phyloP scores from a whole-genome alignment of 352 stramenopile genomes.

The Globisporangium megalacanthum region DNA sequence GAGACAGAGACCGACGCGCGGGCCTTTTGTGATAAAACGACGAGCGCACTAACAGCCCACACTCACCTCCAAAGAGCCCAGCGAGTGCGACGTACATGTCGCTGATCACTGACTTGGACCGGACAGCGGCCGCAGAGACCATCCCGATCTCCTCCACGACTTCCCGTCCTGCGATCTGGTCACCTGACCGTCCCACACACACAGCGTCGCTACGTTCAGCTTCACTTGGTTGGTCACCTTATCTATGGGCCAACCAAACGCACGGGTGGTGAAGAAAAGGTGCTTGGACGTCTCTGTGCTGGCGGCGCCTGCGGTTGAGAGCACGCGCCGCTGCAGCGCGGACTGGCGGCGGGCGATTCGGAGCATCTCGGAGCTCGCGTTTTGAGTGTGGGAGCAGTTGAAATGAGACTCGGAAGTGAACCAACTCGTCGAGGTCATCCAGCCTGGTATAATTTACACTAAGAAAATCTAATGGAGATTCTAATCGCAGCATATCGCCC shows the following conservation, averaged over 20 bases:
- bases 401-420: not conserved
- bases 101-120: conserved; percentile 77
- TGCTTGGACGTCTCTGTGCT: conserved; percentile 10
- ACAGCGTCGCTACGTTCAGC: not conserved
- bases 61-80: conserved; percentile 55
- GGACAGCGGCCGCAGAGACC: conserved; percentile 67
- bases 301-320: conserved; percentile 1
- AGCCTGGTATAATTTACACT: not conserved
- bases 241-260: conserved; percentile 1
- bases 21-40: no score
- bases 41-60: not conserved
- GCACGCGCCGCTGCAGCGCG: conserved; percentile 3
- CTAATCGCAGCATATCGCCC: not conserved
- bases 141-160: conserved; percentile 71
- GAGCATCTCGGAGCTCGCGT: conserved; percentile 6
- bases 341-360: conserved; percentile 4
- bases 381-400: not conserved
- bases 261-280: conserved; percentile 74
- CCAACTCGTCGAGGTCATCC: not conserved
- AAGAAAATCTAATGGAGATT: not conserved
- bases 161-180: conserved; percentile 61
- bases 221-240: not conserved
- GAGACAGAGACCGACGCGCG: not conserved
- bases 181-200: conserved; percentile 25
- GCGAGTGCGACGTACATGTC: conserved; percentile 77